Conservation (phyloP, 768 basidiomycete species). For the Pisolithus albus region DNA sequence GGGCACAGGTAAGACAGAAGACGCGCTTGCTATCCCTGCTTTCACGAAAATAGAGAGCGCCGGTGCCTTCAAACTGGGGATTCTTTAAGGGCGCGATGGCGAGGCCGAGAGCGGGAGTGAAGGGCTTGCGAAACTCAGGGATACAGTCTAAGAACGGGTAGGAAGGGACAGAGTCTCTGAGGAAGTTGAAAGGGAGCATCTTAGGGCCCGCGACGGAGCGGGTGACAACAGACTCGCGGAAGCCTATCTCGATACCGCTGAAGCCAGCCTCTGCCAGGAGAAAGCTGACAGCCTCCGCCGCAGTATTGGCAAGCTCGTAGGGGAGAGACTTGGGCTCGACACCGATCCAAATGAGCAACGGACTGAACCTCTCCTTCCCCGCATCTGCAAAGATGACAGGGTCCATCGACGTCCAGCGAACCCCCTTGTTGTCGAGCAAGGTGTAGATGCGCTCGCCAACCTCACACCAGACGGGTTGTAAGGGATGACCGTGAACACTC, state of each 20-base stretch:
- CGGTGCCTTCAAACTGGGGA: not conserved
- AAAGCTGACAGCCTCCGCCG: not conserved
- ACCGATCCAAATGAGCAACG: constrained; percentile 19
- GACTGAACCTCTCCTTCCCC: constrained; percentile 8
- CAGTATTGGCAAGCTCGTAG: constrained; percentile 8
- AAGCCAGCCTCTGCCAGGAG: constrained; percentile 1
- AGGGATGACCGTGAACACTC: too few relatives aligned
- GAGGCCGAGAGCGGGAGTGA: not conserved
- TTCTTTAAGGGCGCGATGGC: not conserved
- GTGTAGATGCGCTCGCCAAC: too few relatives aligned
- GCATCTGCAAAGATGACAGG: too few relatives aligned
- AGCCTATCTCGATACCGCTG: constrained; percentile 20
- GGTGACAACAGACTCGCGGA: constrained; percentile 3
- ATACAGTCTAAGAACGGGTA: too few relatives aligned
- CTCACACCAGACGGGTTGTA: too few relatives aligned
- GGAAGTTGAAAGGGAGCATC: not conserved
- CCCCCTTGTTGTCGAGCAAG: constrained; percentile 18
- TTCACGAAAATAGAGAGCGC: constrained; percentile 23
- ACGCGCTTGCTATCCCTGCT: constrained; percentile 17
- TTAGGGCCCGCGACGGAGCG: not conserved
- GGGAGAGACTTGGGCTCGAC: constrained; percentile 20
- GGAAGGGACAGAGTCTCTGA: too few relatives aligned
- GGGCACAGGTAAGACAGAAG: constrained; percentile 15
- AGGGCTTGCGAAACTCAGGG: not conserved
- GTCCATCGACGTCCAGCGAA: too few relatives aligned